phyloP scores from a whole-genome alignment of 2,329 filamentous ascomycete species.

The Venturia asperata region DNA sequence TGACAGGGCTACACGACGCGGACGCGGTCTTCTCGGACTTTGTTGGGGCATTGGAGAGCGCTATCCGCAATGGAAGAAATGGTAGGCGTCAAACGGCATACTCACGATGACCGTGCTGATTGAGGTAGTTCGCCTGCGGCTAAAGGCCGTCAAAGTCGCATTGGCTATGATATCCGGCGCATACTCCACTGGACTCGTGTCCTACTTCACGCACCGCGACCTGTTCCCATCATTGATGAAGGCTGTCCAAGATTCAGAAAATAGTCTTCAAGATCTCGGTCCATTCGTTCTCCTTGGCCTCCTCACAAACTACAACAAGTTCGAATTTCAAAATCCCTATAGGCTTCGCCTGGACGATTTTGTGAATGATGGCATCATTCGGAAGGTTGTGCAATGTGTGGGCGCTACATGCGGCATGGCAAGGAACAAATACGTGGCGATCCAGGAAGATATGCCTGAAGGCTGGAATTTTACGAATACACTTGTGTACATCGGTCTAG shows the following conservation, averaged over 20 bases:
- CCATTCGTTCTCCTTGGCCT: constrained; percentile 80
- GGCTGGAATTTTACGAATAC: constrained; percentile 80
- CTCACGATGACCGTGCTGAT: constrained; percentile 23
- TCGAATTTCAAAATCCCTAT: constrained; percentile 96
- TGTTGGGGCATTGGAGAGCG: constrained; percentile 71
- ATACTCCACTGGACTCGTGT: constrained; percentile 88
- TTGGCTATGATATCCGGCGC: constrained; percentile 85
- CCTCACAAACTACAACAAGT: constrained; percentile 97
- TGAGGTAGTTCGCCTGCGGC: constrained; percentile 60
- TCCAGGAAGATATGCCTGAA: constrained; percentile 85
- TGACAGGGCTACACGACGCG: constrained; percentile 82
- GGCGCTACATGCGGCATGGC: constrained; percentile 63
- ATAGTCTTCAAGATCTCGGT: constrained; percentile 53
- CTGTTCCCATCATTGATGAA: constrained; percentile 93
- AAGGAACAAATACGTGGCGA: constrained; percentile 69
- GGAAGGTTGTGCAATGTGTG: constrained; percentile 70
- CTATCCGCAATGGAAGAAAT: constrained; percentile 67
- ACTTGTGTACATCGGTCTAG: constrained; percentile 75
- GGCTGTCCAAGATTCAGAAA: constrained; percentile 75
- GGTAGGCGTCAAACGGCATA: constrained; percentile 45
- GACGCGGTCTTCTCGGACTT: constrained; percentile 85
- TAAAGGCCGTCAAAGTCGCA: constrained; percentile 73
- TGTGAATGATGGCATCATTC: constrained; percentile 82
- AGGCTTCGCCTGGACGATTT: constrained; percentile 88
- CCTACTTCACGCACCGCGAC: constrained; percentile 91